A percentile compares a stretch with the other conserved stretches of the same genome.
These are phyloP conservation scores for Phytophthora cactorum DNA, from an alignment of 352 stramenopile genomes.

Conservation along the genomic window DNA sequence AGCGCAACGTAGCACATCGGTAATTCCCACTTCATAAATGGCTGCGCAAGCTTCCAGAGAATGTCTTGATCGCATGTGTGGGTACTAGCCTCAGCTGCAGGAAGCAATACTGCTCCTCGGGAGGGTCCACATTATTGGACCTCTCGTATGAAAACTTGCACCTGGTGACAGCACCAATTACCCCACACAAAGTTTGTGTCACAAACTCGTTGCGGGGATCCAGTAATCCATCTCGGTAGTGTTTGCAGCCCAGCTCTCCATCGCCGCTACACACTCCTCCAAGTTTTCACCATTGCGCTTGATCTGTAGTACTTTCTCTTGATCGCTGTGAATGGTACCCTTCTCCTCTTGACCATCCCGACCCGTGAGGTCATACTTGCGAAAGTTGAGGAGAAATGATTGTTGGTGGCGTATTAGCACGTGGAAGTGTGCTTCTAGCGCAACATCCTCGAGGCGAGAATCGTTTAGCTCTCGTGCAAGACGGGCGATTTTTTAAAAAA, in stretches of 20 bases:
- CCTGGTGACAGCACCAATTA: background rate
- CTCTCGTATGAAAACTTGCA: background rate
- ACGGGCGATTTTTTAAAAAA: background rate
- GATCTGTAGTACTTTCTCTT: background rate
- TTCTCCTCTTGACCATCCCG: background rate
- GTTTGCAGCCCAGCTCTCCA: too few species aligned
- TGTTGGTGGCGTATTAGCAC: background rate
- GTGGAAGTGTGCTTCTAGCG: background rate
- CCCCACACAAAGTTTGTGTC: too few species aligned
- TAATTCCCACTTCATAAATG: conserved; percentile 10
- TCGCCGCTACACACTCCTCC: background rate
- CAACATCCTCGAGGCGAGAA: background rate
- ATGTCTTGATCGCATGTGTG: conserved; percentile 17
- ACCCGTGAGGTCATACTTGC: background rate
- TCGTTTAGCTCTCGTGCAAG: background rate
- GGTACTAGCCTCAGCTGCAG: background rate
- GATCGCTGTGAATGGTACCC: background rate
- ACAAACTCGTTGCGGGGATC: too few species aligned
- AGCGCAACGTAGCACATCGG: too few species aligned
- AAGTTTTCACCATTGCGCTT: background rate
- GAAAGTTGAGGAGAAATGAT: background rate
- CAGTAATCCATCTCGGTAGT: too few species aligned
- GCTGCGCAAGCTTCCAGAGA: conserved; percentile 28
- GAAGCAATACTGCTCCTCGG: background rate
- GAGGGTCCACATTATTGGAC: background rate